These are phyloP conservation scores for Pisolithus orientalis DNA, from an alignment of 768 basidiomycete genomes.

Conservation along the genomic window DNA sequence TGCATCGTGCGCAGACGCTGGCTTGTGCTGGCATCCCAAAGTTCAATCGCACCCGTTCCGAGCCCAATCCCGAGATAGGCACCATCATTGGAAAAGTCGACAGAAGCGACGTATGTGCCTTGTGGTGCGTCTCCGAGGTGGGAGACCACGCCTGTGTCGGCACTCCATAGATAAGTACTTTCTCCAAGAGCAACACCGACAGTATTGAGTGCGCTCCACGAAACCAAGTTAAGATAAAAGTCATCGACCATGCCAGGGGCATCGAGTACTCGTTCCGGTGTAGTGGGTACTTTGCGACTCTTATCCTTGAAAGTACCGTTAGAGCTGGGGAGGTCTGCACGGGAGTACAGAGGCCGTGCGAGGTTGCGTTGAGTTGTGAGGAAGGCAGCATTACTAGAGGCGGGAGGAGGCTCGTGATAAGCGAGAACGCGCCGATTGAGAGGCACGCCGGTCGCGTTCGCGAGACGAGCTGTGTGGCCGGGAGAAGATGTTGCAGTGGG, in stretches of 20 bases:
- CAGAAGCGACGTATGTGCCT: slow-evolving; percentile 66
- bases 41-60: slow-evolving; percentile 79
- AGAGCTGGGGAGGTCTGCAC: slow-evolving; percentile 57
- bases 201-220: slow-evolving; percentile 82
- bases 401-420: slow-evolving; percentile 82
- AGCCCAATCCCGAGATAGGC: slow-evolving; percentile 78
- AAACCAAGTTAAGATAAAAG: slow-evolving; percentile 92
- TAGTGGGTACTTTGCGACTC: slow-evolving; percentile 76
- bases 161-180: slow-evolving; percentile 90
- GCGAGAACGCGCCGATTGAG: slow-evolving; percentile 79
- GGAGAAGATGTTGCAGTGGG: slow-evolving; percentile 52
- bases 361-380: slow-evolving; percentile 73
- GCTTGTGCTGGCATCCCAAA: slow-evolving; percentile 86
- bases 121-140: slow-evolving; percentile 72
- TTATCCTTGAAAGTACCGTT: slow-evolving; percentile 61
- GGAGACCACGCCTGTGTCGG: slow-evolving; percentile 80
- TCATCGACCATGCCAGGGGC: slow-evolving; percentile 92
- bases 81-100: slow-evolving; percentile 77
- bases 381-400: slow-evolving; percentile 68
- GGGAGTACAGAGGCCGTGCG: slow-evolving; percentile 68
- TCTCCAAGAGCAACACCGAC: slow-evolving; percentile 88
- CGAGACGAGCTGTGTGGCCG: slow-evolving; percentile 72
- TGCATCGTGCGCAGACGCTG: slow-evolving; percentile 90
- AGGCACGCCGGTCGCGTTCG: slow-evolving; percentile 68
- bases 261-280: slow-evolving; percentile 90